Conservation (phyloP, 2,329 filamentous ascomycete genomes). For the Penicillium sp. region DNA sequence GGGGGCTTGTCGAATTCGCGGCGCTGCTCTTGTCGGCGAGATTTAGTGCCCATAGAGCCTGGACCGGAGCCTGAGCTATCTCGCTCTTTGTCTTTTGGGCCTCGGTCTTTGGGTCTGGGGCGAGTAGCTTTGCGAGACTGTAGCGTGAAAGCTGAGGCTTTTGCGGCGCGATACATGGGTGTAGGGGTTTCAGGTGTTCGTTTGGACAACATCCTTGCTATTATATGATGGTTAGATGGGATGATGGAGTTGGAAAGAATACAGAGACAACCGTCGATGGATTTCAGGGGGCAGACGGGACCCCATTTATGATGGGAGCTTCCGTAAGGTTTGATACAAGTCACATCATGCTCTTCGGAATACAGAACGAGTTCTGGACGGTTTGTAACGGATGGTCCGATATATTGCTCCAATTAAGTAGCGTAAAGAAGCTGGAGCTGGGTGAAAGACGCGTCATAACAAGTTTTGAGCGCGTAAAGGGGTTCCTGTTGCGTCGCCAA, state of each 20-base stretch:
- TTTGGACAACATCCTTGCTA: constrained; percentile 5
- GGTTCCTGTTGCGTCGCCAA: constrained; percentile 33
- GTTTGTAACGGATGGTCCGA: background rate
- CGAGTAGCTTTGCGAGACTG: constrained; percentile 31
- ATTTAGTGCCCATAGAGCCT: constrained; percentile 20
- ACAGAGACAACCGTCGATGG: constrained; percentile 2
- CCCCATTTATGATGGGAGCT: constrained; percentile 5
- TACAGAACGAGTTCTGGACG: constrained; percentile 3
- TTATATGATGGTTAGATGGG: constrained; percentile 1
- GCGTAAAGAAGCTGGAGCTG: background rate
- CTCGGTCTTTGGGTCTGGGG: constrained; percentile 22
- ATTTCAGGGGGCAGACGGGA: background rate
- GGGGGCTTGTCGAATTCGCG: constrained; percentile 33
- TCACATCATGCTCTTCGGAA: background rate
- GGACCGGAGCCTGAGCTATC: constrained; percentile 2
- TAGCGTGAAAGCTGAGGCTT: constrained; percentile 29
- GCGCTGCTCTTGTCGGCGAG: constrained; percentile 27
- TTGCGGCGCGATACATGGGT: constrained; percentile 41
- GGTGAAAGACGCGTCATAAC: constrained; percentile 19
- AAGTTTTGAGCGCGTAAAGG: constrained; percentile 35
- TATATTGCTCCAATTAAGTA: constrained; percentile 4
- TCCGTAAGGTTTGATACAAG: constrained; percentile 1
- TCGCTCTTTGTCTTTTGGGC: background rate
- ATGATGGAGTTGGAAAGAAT: background rate
- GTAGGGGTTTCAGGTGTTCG: constrained; percentile 16